Base-by-base conservation (phyloP, 1,284 basidiomycete species). In the Erythrobasidium hasegawianum region DNA sequence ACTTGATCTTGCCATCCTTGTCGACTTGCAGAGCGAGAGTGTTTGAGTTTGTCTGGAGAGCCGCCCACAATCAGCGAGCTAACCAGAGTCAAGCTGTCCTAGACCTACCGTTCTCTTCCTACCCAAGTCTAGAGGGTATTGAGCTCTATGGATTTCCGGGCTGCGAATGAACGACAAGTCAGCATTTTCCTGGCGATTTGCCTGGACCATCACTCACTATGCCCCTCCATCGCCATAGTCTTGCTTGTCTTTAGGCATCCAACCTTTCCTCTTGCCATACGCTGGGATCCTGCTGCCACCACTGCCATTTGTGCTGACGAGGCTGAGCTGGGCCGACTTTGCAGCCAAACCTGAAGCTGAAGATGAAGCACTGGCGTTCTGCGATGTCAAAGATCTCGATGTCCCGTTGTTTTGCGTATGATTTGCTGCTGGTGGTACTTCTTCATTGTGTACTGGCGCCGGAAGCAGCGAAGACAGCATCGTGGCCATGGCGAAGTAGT, bases 11-110 rank as follows among this genome's bases (percentile, higher is more conserved):
- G 38, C 96, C 96, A 76, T 97, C 93, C 60, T 85, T 86, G 75
- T 98, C 96, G 11, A 97, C 94, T 81, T 96, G 94, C 2, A 99
- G 83, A 9, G 96, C 92, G 9, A 99, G 83, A 0, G 94, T 96
- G 73, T 93, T 93, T 7, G 93, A 93, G 22, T 89, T 86, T 2
- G 88, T 86, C 89, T 93, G 68, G 24, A 18, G 27, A 20, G 50
- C 27, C n/a, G 26, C 16, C n/a, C 10, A 22, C 2, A 18, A 43
- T 9, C 29, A 14, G 22, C 43, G 20, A n/a, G 13, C 33, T 26
- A 10, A 24, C n/a, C n/a, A n/a, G n/a, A n/a, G n/a, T n/a, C n/a
- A n/a, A n/a, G n/a, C n/a, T n/a, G n/a, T n/a, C n/a, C n/a, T n/a
- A 4, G 11, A 77, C 83, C 70, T 64, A 86, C 90, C 85, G 92